These are phyloP conservation scores for Cinnamomum chago DNA, from an alignment of 164 flowering plant species.

Conservation along the genomic window DNA sequence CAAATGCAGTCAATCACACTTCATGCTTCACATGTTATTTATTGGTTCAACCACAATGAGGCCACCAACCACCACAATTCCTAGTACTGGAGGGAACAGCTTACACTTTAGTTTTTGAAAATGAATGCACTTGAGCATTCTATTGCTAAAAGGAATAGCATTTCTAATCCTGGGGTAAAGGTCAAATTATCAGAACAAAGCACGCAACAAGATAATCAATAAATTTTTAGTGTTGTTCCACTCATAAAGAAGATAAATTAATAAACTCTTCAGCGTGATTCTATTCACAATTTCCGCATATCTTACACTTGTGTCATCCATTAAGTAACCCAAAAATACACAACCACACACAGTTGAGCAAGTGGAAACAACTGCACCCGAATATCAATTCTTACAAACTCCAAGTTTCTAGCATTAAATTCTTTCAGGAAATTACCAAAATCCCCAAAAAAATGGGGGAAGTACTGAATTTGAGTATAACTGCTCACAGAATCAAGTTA, in stretches of 20 bases:
- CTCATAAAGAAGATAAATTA: not conserved
- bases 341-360: not conserved
- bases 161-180: not conserved
- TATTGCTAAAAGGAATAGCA: not conserved
- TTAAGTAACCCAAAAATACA: not conserved
- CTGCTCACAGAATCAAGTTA: not conserved
- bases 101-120: not conserved
- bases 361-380: too few species aligned
- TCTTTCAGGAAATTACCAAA: too few species aligned
- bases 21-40: not conserved
- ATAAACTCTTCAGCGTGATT: not conserved
- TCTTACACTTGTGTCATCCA: not conserved
- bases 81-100: not conserved
- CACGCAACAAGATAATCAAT: not conserved
- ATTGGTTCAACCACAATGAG: not conserved
- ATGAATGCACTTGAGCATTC: not conserved
- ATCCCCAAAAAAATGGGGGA: too few species aligned
- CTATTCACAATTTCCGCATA: not conserved
- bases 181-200: not conserved
- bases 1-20: too few species aligned
- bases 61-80: not conserved
- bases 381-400: too few species aligned
- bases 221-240: not conserved
- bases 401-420: too few species aligned
- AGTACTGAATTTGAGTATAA: not conserved